Percentiles rank a stretch among this genome's conserved stretches.
phyloP scores from a whole-genome alignment of 1,284 basidiomycete species.

The Sanghuangporus weigelae region DNA sequence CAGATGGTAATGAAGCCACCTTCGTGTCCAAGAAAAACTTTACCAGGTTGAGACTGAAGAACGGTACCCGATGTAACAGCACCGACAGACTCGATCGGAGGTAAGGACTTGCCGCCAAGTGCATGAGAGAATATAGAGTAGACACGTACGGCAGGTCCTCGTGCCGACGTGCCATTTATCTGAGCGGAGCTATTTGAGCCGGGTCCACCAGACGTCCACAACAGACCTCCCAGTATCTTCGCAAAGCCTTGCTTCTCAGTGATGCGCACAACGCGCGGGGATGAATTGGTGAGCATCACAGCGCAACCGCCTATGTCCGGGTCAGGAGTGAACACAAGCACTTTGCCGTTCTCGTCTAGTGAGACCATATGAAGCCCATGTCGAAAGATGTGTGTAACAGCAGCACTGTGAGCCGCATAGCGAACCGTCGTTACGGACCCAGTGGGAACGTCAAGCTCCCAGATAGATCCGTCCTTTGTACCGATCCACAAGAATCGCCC shows the following conservation, averaged over 20 bases:
- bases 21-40: conserved; percentile 90
- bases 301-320: conserved; percentile 31
- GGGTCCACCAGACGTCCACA: conserved; percentile 69
- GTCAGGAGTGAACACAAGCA: conserved; percentile 61
- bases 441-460: conserved; percentile 71
- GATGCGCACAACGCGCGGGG: conserved; percentile 64
- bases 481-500: conserved; percentile 73
- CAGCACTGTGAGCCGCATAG: conserved; percentile 55
- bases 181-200: conserved; percentile 34
- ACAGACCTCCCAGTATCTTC: conserved; percentile 61
- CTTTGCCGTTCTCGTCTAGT: conserved; percentile 80
- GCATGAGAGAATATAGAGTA: conserved; percentile 66
- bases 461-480: conserved; percentile 82
- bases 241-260: conserved; percentile 80
- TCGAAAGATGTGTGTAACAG: conserved; percentile 71
- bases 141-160: conserved; percentile 70
- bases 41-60: conserved; percentile 60
- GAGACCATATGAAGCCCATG: conserved; percentile 66
- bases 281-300: conserved; percentile 36
- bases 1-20: conserved; percentile 85
- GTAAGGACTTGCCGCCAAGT: conserved; percentile 41
- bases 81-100: conserved; percentile 63
- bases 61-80: conserved; percentile 79
- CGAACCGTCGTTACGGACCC: conserved; percentile 54
- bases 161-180: conserved; percentile 33